Conservation (phyloP, 2,329 filamentous ascomycete species). For the Pseudocercospora fijiensis region DNA sequence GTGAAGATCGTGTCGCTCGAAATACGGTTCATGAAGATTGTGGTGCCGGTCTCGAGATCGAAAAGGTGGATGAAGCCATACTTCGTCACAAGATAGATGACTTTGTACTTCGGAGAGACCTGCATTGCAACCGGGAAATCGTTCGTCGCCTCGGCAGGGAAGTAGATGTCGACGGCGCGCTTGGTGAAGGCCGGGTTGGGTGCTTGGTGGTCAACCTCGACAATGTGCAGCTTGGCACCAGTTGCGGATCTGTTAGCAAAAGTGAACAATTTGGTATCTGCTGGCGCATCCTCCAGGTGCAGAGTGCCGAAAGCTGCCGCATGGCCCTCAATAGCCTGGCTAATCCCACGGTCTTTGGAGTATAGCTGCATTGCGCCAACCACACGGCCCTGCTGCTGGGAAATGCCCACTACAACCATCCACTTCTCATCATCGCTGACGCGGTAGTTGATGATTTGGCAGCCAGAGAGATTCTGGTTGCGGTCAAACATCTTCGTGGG, state of each 20-base stretch:
- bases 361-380: slow-evolving; percentile 97
- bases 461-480: slow-evolving; percentile 81
- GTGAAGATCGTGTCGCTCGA: slow-evolving; percentile 99
- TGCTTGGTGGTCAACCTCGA: slow-evolving; percentile 92
- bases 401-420: slow-evolving; percentile 97
- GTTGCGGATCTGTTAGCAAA: slow-evolving; percentile 89
- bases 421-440: slow-evolving; percentile 94
- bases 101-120: slow-evolving; percentile 91
- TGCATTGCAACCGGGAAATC: slow-evolving; percentile 99
- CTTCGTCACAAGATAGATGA: slow-evolving; percentile 97
- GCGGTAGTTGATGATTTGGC: slow-evolving; percentile 99
- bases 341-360: slow-evolving; percentile 92
- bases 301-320: slow-evolving; percentile 91
- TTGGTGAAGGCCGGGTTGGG: slow-evolving; percentile 88
- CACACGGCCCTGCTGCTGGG: slow-evolving; percentile 86
- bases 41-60: slow-evolving; percentile 90
- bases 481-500: slow-evolving; percentile 93
- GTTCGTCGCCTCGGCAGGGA: slow-evolving; percentile 90
- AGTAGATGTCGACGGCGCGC: slow-evolving; percentile 97
- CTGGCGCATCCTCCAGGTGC: slow-evolving; percentile 80
- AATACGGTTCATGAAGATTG: slow-evolving; percentile 99
- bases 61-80: slow-evolving; percentile 99
- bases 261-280: slow-evolving; percentile 93
- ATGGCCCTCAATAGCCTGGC: slow-evolving; percentile 96
- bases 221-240: slow-evolving; percentile 93